Conservation (phyloP, 2,329 filamentous ascomycete genomes). For the Coniochaeta ligniaria region DNA sequence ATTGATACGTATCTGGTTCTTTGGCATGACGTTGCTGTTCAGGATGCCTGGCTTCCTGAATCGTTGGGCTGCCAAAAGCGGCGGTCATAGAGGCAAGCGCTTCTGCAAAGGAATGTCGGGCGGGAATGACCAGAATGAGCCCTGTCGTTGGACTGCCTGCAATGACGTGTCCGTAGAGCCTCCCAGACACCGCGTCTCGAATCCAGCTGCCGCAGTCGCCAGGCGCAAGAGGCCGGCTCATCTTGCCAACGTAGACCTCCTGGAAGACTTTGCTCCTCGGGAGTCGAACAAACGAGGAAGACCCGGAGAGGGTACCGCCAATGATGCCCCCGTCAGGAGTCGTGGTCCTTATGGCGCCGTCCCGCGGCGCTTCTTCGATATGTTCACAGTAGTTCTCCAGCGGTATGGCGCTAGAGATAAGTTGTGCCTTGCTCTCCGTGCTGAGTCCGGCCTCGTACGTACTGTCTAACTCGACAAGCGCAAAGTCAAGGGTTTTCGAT, state of each 20-base stretch:
- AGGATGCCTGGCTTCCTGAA: no score
- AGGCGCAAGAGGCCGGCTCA: slow-evolving; percentile 2
- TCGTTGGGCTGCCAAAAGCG: neutral
- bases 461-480: neutral
- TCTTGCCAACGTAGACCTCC: slow-evolving; percentile 3
- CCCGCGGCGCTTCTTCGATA: slow-evolving; percentile 1
- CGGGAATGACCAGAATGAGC: slow-evolving; percentile 3
- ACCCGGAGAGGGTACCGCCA: neutral
- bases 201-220: slow-evolving; percentile 7
- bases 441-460: neutral
- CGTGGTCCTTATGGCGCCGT: neutral
- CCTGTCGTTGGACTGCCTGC: slow-evolving; percentile 6
- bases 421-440: neutral
- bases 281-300: slow-evolving; percentile 4
- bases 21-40: no score
- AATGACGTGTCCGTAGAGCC: slow-evolving; percentile 5
- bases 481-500: neutral
- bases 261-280: slow-evolving; percentile 2
- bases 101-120: neutral
- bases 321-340: neutral
- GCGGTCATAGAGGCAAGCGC: neutral
- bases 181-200: neutral
- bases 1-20: no score
- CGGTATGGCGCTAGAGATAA: neutral
- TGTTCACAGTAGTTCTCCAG: neutral